phyloP scores from a whole-genome alignment of 2,329 filamentous ascomycete species.

The Sclerotinia borealis region DNA sequence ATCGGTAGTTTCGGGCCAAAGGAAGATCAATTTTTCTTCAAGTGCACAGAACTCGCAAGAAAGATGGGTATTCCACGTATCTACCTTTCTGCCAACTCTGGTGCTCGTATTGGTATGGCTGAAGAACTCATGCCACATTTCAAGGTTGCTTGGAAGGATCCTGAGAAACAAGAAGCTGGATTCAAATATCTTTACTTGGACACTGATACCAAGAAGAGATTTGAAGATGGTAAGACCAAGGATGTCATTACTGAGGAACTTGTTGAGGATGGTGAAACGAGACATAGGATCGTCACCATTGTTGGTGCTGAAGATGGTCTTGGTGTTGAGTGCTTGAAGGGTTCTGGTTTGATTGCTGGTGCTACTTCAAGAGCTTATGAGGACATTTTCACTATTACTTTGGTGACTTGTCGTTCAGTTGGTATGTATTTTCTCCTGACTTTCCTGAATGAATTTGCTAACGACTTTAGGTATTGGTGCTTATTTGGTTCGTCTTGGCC shows the following conservation, averaged over 20 bases:
- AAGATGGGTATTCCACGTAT: conserved; percentile 94
- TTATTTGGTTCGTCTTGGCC: conserved; percentile 94
- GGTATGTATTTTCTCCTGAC: conserved; percentile 45
- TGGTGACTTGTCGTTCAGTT: conserved; percentile 96
- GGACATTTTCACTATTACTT: conserved; percentile 96
- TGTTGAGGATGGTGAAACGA: conserved; percentile 77
- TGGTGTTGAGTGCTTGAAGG: conserved; percentile 94
- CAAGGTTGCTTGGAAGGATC: conserved; percentile 93
- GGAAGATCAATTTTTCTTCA: conserved; percentile 98
- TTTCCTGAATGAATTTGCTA: conserved; percentile 27
- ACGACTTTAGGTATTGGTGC: conserved; percentile 72
- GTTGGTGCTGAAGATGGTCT: conserved; percentile 91
- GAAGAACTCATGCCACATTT: conserved; percentile 97
- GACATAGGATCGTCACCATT: conserved; percentile 90
- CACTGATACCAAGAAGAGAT: conserved; percentile 76
- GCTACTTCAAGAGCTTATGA: conserved; percentile 96
- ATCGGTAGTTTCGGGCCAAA: conserved; percentile 95
- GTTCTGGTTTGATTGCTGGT: conserved; percentile 96
- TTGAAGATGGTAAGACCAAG: conserved; percentile 69
- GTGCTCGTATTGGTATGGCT: conserved; percentile 92
- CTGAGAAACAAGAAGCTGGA: conserved; percentile 70
- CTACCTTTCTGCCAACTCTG: conserved; percentile 97
- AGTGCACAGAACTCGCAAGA: conserved; percentile 93
- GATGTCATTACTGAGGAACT: conserved; percentile 85
- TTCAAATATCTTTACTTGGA: conserved; percentile 98